These are phyloP conservation scores for Dactylorhiza incarnata DNA, from an alignment of 106 monocot species.

Conservation along the genomic window DNA sequence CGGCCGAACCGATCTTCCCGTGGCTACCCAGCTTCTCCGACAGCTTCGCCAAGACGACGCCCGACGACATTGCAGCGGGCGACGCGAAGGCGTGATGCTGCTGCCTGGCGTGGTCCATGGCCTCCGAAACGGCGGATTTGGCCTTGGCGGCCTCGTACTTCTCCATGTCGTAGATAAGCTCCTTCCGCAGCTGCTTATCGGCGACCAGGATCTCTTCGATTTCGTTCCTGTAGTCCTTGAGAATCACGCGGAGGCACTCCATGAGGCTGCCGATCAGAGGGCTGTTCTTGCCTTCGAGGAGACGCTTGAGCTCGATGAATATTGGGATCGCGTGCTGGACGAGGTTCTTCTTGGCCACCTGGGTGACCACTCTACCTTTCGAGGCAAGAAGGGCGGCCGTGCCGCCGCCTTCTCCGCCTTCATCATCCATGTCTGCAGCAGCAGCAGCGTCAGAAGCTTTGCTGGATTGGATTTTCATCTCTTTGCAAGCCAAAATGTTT, in stretches of 20 bases:
- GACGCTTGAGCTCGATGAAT: conserved; percentile 85
- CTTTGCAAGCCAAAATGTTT: conserved; percentile 82
- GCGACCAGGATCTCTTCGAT: conserved; percentile 89
- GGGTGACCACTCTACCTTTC: conserved; percentile 71
- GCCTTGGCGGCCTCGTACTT: conserved; percentile 63
- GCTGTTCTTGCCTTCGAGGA: conserved; percentile 84
- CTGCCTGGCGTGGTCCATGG: conserved; percentile 19
- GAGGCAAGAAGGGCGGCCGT: conserved; percentile 27
- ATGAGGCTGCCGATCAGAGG: conserved; percentile 82
- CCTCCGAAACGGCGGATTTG: conserved; percentile 25
- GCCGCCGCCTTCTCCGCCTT: conserved; percentile 24
- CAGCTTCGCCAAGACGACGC: conserved; percentile 17
- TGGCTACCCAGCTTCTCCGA: conserved; percentile 28
- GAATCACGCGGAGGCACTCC: conserved; percentile 73
- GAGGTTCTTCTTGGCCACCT: conserved; percentile 86
- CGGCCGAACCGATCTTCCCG: conserved; percentile 33
- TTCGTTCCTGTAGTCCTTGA: conserved; percentile 92
- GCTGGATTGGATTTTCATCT: conserved; percentile 66
- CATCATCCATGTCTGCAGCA: conserved; percentile 54
- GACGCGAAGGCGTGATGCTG: conserved; percentile 8
- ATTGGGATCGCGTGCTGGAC: conserved; percentile 88
- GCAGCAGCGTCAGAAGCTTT: conserved; percentile 34
- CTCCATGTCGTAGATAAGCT: conserved; percentile 89
- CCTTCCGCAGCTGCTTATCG: conserved; percentile 92
- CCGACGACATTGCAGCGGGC: background rate